Base-by-base conservation (phyloP, 176 grass and related monocot species). In the Bolboschoenus planiculmis region DNA sequence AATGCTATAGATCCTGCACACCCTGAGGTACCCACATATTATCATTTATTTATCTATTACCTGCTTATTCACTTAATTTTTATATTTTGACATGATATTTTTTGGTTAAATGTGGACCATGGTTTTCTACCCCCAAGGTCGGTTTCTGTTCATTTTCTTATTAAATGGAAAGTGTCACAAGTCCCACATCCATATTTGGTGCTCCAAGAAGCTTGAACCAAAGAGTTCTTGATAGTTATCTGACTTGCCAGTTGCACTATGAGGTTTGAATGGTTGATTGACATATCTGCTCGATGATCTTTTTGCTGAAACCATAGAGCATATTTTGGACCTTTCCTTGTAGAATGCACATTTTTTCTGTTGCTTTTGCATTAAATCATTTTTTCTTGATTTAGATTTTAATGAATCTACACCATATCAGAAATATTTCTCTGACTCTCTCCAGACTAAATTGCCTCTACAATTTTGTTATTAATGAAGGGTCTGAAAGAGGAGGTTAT, bases 1-100 rank as follows among this genome's bases (percentile, higher is more conserved):
- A 96, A 99, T 93, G 93, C 93, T 47, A 81, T 99, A 61, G 93
- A 99, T 86, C 88, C 92, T 84, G 81, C 84, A 36, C 92, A 99
- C 83, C 89, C 84, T 55, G 91, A 99, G 97, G 97, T 96, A 76
- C 2, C 68, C 60, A 80, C 7, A 43, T 60, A 35, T 76, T 51
- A 60, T 1, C 29, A 80, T 31, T 80, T 60, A 80, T 5, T 60
- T 79, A 26, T 27, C 42, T 80, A 59, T 80, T 61, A n/a, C n/a
- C n/a, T 43, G 33, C 20, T 26, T 42, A n/a, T 29, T 37, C 4
- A 40, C 30, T 56, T 61, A 61, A 3, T 59, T 24, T 40, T 43
- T 20, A 26, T 42, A 39, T 43, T 79, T 61, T 42, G 20, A 81
- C 43, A 40, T 60, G n/a, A 27, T 43, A 40, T 16, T 33, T 35